Percentiles rank a stretch among this genome's conserved stretches.
phyloP scores from a whole-genome alignment of 306 rosid species.

The Spatholobus suberectus region DNA sequence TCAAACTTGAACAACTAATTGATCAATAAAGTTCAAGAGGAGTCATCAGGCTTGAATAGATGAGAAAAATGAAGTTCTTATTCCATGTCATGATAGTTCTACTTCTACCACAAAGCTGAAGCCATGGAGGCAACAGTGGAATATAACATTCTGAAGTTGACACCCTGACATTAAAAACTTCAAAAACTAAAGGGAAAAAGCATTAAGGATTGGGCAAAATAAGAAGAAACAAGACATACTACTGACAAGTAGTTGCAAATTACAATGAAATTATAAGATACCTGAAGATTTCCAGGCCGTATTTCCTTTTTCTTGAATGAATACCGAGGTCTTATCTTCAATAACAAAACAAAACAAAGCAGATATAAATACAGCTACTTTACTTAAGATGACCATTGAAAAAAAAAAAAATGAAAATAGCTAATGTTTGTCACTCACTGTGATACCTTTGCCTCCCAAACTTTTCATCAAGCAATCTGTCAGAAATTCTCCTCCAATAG shows the following conservation, averaged over 20 bases:
- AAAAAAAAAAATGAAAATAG: slow-evolving; percentile 3
- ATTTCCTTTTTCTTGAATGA: slow-evolving; percentile 94
- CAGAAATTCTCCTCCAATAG: slow-evolving; percentile 95
- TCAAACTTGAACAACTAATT: slow-evolving; percentile 14
- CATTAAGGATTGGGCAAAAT: neutral
- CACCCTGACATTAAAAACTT: neutral
- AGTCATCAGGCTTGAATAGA: slow-evolving; percentile 23
- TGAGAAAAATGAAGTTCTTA: neutral
- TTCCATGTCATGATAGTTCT: neutral
- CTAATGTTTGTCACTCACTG: slow-evolving; percentile 58
- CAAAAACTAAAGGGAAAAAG: neutral
- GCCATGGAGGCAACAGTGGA: neutral
- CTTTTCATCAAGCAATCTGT: slow-evolving; percentile 94
- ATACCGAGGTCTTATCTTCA: slow-evolving; percentile 86
- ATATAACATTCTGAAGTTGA: neutral
- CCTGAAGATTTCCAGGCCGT: slow-evolving; percentile 95
- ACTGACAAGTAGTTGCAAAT: neutral
- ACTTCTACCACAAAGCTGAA: neutral
- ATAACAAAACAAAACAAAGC: slow-evolving; percentile 22
- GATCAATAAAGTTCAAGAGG: slow-evolving; percentile 24
- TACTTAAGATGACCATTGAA: slow-evolving; percentile 13
- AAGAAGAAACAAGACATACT: neutral
- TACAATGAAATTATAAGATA: slow-evolving; percentile 43
- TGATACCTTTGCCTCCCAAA: slow-evolving; percentile 94
- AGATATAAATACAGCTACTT: slow-evolving; percentile 24